phyloP scores from a whole-genome alignment of 2,329 filamentous ascomycete genomes.

The Talaromyces sp. region DNA sequence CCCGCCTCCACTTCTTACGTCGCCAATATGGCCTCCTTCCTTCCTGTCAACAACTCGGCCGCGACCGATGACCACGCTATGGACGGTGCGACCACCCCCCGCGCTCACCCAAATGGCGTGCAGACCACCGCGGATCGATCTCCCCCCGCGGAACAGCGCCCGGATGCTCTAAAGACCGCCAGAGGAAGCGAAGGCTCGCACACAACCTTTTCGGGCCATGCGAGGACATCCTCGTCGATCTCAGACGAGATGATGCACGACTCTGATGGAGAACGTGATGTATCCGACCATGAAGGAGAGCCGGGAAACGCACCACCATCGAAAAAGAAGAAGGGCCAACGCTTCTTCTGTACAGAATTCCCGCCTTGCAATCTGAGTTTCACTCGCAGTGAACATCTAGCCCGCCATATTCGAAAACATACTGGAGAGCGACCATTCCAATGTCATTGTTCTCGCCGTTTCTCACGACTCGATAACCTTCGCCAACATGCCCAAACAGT shows the following conservation, averaged over 20 bases:
- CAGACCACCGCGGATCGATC: slow-evolving; percentile 36
- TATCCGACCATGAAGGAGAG: slow-evolving; percentile 67
- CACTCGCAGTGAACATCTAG: slow-evolving; percentile 91
- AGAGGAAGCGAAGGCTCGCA: slow-evolving; percentile 37
- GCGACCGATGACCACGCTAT: slow-evolving; percentile 47
- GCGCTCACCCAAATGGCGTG: slow-evolving; percentile 45
- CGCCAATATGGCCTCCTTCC: slow-evolving; percentile 58
- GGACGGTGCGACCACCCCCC: slow-evolving; percentile 59
- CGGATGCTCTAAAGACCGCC: slow-evolving; percentile 24
- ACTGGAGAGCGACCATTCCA: slow-evolving; percentile 96
- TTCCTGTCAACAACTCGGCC: slow-evolving; percentile 62
- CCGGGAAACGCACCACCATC: slow-evolving; percentile 69
- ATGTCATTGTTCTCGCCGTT: slow-evolving; percentile 90
- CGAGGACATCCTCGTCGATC: slow-evolving; percentile 46
- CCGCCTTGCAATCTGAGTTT: slow-evolving; percentile 94
- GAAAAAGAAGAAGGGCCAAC: slow-evolving; percentile 95
- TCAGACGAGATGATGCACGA: slow-evolving; percentile 73
- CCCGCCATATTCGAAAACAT: slow-evolving; percentile 96
- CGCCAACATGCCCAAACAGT: slow-evolving; percentile 97
- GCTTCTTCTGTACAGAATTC: slow-evolving; percentile 95
- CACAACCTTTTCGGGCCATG: slow-evolving; percentile 17
- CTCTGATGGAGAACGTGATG: slow-evolving; percentile 67
- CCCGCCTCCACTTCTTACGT: slow-evolving; percentile 27
- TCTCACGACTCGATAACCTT: slow-evolving; percentile 91
- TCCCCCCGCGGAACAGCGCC: slow-evolving; percentile 21